phyloP scores from a whole-genome alignment of 495 filamentous ascomycete species.

The Emericellopsis terricola region DNA sequence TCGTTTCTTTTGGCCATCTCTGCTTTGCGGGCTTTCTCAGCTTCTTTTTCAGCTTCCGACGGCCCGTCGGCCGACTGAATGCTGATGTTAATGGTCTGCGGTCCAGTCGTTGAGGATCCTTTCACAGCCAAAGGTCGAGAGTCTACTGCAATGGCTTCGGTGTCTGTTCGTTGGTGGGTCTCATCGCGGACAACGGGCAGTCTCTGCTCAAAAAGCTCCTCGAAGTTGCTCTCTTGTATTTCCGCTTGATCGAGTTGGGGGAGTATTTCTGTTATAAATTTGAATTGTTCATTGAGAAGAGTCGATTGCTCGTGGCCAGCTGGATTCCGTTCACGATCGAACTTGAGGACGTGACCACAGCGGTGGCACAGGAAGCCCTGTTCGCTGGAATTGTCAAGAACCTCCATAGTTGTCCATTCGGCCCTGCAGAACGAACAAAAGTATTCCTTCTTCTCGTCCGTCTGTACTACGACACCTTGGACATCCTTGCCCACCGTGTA shows the following conservation, averaged over 20 bases:
- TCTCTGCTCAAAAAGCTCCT: conserved; percentile 47
- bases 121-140: conserved; percentile 48
- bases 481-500: conserved; percentile 70
- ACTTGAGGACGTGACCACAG: conserved; percentile 52
- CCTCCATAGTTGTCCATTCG: conserved; percentile 75
- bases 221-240: conserved; percentile 77
- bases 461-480: conserved; percentile 60
- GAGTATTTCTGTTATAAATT: conserved; percentile 65
- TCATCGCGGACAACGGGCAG: conserved; percentile 41
- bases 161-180: conserved; percentile 38
- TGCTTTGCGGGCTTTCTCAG: conserved; percentile 54
- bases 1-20: conserved; percentile 65
- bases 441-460: conserved; percentile 78
- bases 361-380: conserved; percentile 70
- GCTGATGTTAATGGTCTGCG: conserved; percentile 57
- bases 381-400: conserved; percentile 48
- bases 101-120: conserved; percentile 45
- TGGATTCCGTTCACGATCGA: conserved; percentile 42
- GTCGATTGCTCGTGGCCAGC: conserved; percentile 78
- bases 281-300: conserved; percentile 72
- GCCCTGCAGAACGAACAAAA: conserved; percentile 61
- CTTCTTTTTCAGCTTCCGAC: conserved; percentile 54
- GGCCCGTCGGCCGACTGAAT: conserved; percentile 59
- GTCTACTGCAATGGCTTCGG: conserved; percentile 32
- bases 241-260: conserved; percentile 68